Base-by-base conservation (phyloP, 441 rosid species). In the Adansonia madagascariensis region DNA sequence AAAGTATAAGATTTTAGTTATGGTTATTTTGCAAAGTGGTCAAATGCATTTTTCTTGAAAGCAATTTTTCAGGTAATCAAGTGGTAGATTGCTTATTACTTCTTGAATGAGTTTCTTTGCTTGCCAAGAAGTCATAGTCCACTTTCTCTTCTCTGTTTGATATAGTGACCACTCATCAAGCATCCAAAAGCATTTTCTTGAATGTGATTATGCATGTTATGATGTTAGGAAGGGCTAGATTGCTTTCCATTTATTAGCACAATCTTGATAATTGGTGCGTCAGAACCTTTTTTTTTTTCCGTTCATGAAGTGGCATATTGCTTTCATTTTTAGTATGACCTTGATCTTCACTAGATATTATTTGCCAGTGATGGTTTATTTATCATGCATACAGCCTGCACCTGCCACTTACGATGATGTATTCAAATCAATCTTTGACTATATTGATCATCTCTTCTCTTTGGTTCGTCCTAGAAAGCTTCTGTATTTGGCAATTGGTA, bases 401-500 rank as follows among this genome's bases (percentile, higher is more conserved):
- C 99, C 99, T 73, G 80, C 95, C 59, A 88, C 98, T 41, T 97
- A 93, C 76, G 91, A 93, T 79, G 95, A 90, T 77, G 98, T 97
- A 6, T 97, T 94, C 82, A 91, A 87, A 85, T 87, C 91, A 22
- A 87, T 97, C 74, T 97, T 97, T 75, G 92, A 88, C 46, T 94
- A 97, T 86, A 92, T 90, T 86, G 99, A 97, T 72, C 97, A 94
- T 86, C 80, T 97, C 27, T 86, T 93, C 80, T 80, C 90, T 50
- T 80, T 97, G 85, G 98, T 97, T 75, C 97, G 99, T 66, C 99
- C 99, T 0, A 88, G 99, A 83, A 97, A 93, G 90, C 87, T 97
- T 84, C 90, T 97, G 73, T 97, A 80, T 81, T 73, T 97, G 94
- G 98, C 99, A 74, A 89, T 97, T 53, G 99, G 99, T 97, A 83